Base-by-base conservation (phyloP, 257 asterid species). In the Jacaranda copaia region DNA sequence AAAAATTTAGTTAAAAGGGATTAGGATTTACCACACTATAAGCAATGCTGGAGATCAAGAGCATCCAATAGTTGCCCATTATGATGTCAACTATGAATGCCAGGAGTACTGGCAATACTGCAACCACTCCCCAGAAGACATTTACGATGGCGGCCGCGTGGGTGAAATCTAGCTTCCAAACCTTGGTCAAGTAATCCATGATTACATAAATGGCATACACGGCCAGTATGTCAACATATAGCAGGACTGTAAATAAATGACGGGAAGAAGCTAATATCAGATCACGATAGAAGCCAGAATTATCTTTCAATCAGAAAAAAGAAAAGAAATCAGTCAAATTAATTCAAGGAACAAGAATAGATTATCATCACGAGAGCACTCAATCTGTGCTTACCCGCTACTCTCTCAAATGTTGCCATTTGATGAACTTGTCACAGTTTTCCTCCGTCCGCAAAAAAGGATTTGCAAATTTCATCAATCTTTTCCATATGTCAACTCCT, bases 141-240 rank as follows among this genome's bases (percentile, higher is more conserved):
- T 83, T 77, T 61, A 81, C 32, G 4, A 84, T 75, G 5, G 83
- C 83, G n/a, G 83, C 83, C 0, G 88, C 83, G 20, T 60, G 74
- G 19, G 88, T 81, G 80, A 81, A 81, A 14, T 80, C 68, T 51
- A 84, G 59, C 70, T 74, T 56, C 87, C 87, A 84, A n/a, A 81
- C 81, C 8, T 81, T 48, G 48, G 85, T 84, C 58, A 84, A 72
- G 73, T 78, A 84, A 1, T 59, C 65, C 85, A 81, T 84, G 85
- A 84, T 78, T 5, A 79, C 60, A 19, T 75, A 77, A 81, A 81
- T 81, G 15, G 83, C 71, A 55, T 77, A 84, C 15, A 72, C 3
- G 0, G 87, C 83, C n/a, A 84, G 20, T 78, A 78, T 78, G 67
- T 84, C 87, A 53, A 79, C 83, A 83, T 85, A 84, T 25, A 84